Evolutionary conservation across 306 rosid genomes (phyloP).

Genomic region (Rubus idaeus): DNA sequence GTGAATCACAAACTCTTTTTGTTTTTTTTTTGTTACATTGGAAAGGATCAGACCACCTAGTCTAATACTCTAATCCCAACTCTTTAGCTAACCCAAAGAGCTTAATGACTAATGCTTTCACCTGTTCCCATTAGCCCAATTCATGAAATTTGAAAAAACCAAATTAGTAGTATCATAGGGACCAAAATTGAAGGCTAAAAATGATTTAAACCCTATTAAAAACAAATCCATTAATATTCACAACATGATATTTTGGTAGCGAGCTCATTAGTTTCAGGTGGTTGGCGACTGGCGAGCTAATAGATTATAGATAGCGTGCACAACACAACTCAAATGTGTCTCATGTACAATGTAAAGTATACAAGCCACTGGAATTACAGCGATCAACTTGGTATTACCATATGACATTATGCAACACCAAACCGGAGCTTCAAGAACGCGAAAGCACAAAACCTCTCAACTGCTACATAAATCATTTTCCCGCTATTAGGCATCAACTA

Average conservation of each 20-base stretch:
- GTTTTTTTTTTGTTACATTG: no score
- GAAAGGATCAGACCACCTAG: no score
- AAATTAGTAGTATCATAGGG: no score
- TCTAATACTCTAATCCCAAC: no score
- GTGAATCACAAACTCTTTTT: no score
- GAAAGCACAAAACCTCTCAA: not conserved
- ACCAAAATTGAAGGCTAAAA: not conserved
- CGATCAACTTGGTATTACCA: not conserved
- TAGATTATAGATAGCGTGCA: not conserved
- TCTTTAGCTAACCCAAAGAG: no score
- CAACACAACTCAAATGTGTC: not conserved
- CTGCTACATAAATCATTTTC: not conserved
- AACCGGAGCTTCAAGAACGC: not conserved
- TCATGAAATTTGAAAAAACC: no score
- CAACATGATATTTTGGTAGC: not conserved
- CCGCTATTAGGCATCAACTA: slow-evolving; percentile 29
- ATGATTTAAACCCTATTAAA: not conserved
- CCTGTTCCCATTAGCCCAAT: not conserved
- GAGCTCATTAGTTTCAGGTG: not conserved
- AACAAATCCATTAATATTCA: not conserved
- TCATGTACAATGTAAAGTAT: not conserved
- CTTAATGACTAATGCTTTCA: not conserved
- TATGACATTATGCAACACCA: not conserved
- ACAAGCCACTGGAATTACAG: not conserved
- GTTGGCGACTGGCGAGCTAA: not conserved